Conservation (phyloP, 495 filamentous ascomycete genomes). For the Aspergillus egyptiacus region DNA sequence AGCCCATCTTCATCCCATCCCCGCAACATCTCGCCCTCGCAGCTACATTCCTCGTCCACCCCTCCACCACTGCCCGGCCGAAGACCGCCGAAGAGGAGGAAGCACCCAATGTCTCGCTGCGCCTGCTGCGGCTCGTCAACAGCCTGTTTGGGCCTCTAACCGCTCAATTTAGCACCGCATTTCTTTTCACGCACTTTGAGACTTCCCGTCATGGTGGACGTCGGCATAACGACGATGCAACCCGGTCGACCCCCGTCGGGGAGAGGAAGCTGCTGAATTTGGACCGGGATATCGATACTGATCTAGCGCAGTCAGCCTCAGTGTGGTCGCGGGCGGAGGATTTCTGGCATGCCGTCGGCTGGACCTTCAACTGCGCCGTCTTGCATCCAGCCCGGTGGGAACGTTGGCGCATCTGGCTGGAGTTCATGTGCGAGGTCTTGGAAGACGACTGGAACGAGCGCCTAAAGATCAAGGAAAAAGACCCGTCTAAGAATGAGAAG, state of each 20-base stretch:
- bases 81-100: constrained; percentile 45
- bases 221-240: constrained; percentile 19
- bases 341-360: constrained; percentile 86
- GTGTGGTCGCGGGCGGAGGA: constrained; percentile 70
- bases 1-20: constrained; percentile 44
- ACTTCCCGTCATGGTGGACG: constrained; percentile 31
- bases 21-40: constrained; percentile 60
- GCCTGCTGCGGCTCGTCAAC: constrained; percentile 52
- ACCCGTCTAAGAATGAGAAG: neutral
- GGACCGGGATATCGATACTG: constrained; percentile 13
- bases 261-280: constrained; percentile 39
- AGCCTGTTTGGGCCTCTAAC: constrained; percentile 46
- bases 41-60: constrained; percentile 64
- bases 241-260: constrained; percentile 21
- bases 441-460: constrained; percentile 69
- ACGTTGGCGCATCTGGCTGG: constrained; percentile 76
- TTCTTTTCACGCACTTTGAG: constrained; percentile 43
- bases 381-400: constrained; percentile 66
- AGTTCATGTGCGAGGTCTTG: constrained; percentile 70
- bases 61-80: constrained; percentile 59
- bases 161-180: constrained; percentile 46
- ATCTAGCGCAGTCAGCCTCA: constrained; percentile 57
- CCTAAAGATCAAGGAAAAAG: constrained; percentile 22
- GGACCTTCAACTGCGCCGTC: constrained; percentile 89
- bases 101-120: constrained; percentile 48